Evolutionary conservation across 495 filamentous ascomycete species (phyloP), one percentile per base, ranked within the genome.

Genomic region (Pyrenula massariospora): DNA sequence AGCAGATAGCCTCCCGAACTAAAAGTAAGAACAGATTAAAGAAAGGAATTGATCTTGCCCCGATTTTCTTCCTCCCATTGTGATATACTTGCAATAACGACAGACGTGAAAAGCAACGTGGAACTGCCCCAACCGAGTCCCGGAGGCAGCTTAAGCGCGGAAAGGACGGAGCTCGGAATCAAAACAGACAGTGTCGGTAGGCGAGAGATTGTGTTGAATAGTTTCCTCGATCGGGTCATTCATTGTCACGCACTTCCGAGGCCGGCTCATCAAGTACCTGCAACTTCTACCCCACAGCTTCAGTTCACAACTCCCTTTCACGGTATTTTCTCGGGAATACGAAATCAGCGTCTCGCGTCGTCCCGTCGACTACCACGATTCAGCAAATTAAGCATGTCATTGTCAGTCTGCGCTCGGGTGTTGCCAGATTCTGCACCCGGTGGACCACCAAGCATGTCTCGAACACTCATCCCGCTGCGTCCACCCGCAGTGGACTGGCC

Each of bases 331-430:
- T n/a, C n/a, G n/a, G n/a, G n/a, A n/a, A 8, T 42, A 42, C 31
- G 15, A 42, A 15, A 15, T 15, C 15, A 42, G 15, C 31, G 31
- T 15, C 31, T 42, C 31, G 31, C 31, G n/a, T n/a, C n/a, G n/a
- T n/a, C n/a, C n/a, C n/a, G n/a, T n/a, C n/a, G n/a, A n/a, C n/a
- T n/a, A 15, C 31, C 31, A 42, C 76, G 73, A 58, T 79, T 77
- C 57, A 81, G 60, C 47, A 75, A 73, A 62, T 79, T 77, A 50
- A 82, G 68, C 78, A 82, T 82, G 57, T 77, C 73, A 56, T 72
- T 80, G 58, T 82, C 78, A 15, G 77, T 74, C 31, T 42, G 31
- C 15, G 15, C 8, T 5, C 31, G 31, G 8, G 31, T 15, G 15
- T 42, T 42, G 15, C 31, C 31, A 42, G 31, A 42, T 8, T 42